Base-by-base conservation (phyloP, 371 early-diverging fungal species). In the Mucor mucedo region DNA sequence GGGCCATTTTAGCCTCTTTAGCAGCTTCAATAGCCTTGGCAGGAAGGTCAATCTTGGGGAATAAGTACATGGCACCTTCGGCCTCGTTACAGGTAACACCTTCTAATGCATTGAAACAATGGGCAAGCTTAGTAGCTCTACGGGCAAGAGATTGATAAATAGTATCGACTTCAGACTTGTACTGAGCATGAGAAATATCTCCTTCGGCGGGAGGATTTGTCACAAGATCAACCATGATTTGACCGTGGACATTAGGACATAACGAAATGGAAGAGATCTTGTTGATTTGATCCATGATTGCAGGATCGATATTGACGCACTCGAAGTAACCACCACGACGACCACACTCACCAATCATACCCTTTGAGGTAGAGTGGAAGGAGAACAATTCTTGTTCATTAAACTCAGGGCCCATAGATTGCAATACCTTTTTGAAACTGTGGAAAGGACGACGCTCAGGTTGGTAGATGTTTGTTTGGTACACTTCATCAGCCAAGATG, bases 261-360 rank as follows among this genome's bases (percentile, higher is more conserved):
- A 98, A 82, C 32, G 87, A 86, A 52, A 98, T 88, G 41, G 95
- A 95, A 4, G 95, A 92, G 59, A 97, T 82, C 82, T 98, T 98
- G 80, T 97, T 94, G 40, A 98, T 75, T 67, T 96, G 87, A 6
- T 86, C 93, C 73, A 89, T 75, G 40, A 97, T 90, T 9, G 77
- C 69, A 4, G 80, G 69, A 72, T 93, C 91, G 64, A 97, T 85
- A 52, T 91, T 91, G 52, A 87, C 84, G 56, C 93, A 93, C 80
- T 98, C 99, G 84, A 96, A 93, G 81, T 95, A 98, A 4, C 98
- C 99, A 61, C 98, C 99, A 47, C 99, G 93, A 53, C 95, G 91
- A 48, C 99, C 99, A 69, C 99, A 98, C 74, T 98, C 99, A 60
- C 99, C 99, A 65, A 98, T 80, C 95, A 97, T 92, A 50, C 99